Evolutionary conservation across 495 filamentous ascomycete species (phyloP), one percentile per base, ranked within the genome.

Genomic region (Tuber magnatum): DNA sequence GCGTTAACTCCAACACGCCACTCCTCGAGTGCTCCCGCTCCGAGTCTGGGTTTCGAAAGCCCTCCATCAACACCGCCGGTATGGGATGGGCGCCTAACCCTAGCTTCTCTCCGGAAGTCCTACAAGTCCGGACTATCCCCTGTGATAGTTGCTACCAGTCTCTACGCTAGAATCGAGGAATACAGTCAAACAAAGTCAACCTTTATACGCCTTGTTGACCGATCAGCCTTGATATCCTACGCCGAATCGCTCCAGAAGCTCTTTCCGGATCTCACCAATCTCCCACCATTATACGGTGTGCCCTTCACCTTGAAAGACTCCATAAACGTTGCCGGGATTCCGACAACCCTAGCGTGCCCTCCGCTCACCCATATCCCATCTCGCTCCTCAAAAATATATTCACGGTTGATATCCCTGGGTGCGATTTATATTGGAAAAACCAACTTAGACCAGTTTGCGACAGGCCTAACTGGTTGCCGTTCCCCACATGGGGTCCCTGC

Each of bases 381-480:
- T 14, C 74, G 75, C 18, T 85, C 84, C 48, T 83, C 86, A 3
- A 74, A 78, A 24, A 77, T 86, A 56, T 85, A 85, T 73, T 81
- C 83, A 18, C 82, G 48, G 12, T 74, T 86, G 8, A 79, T 84
- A 38, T 80, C 82, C 18, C 84, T 85, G 10, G 90, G 90, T 4
- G 90, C 87, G 0, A 80, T 92, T 48, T 87, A 89, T 69, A 85
- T 92, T 71, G 90, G 90, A 38, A 92, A 92, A 79, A 86, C 87
- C 12, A 91, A 92, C 77, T 85, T 92, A 40, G 90, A 92, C 82
- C 90, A 91, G 81, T 84, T 91, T 12, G 90, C 89, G 24, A 92
- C 90, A 0, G 90, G 90, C 18, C 83, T 90, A 5, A 86, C 86
- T 0, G 87, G 86, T n/a, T 87, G 88, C 70, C 88, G 90, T 10